Evolutionary conservation across 2,329 filamentous ascomycete genomes (phyloP), one percentile per base, ranked within the genome.

Genomic region (Colletotrichum chlorophyti): DNA sequence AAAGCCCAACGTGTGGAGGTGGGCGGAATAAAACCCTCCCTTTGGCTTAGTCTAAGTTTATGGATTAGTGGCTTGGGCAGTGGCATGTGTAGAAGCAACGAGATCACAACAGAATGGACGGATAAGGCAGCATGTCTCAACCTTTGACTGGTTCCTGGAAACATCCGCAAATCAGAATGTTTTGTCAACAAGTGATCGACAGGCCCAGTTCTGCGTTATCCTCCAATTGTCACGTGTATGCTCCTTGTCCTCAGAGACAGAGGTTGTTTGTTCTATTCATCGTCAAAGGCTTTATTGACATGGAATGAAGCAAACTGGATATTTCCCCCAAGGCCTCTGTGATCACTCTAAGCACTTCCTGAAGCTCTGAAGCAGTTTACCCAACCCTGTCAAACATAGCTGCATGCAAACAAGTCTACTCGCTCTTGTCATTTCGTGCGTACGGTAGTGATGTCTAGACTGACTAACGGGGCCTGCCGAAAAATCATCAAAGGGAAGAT

Each of bases 1-100:
- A 3, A 69, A 65, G 9, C 74, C 78, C 6, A 77, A 78, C 31
- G 74, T 81, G 6, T 75, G 46, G 37, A 48, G 29, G 9, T 60
- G 37, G 31, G 43, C 19, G 15, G 45, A 41, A 26, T 23, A 55
- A 11, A 48, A 37, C n/a, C 23, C 42, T 37, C 42, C 32, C 17
- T 26, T 58, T 43, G 35, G 51, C 31, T 41, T 53, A 34, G 41
- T 41, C 21, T 41, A 46, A 42, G 27, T 37, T 23, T 5, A 10
- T n/a, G n/a, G n/a, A n/a, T 34, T 10, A 14, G 12, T 48, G 42
- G 47, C 50, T 48, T 29, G 42, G 38, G 21, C 32, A 11, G 35
- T 57, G 43, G 51, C 38, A 19, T 17, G 10, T 17, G 21, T 19
- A 15, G 21, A n/a, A 21, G 34, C 17, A 31, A 35, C 19, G 23